These are phyloP conservation scores for Tricholoma sp. DNA, from an alignment of 768 basidiomycete species.

Conservation along the genomic window DNA sequence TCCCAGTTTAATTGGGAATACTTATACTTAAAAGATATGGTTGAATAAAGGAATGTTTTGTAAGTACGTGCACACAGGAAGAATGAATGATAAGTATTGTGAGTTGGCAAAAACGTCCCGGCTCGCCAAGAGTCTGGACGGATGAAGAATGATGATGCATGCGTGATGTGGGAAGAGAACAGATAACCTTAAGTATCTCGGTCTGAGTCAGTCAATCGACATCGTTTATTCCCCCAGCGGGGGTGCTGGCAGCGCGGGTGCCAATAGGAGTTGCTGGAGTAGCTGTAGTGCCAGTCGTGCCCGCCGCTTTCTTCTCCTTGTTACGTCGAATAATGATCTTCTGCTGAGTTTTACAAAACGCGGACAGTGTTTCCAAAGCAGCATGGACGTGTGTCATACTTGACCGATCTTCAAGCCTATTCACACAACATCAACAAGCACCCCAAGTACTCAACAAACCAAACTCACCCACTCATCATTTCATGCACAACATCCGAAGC, in stretches of 20 bases:
- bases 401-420: constrained; percentile 1
- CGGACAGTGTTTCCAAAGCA: neutral
- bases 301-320: neutral
- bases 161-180: no score
- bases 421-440: neutral
- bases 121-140: neutral
- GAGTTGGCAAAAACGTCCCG: no score
- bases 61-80: no score
- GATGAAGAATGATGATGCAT: neutral
- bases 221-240: neutral
- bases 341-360: constrained; percentile 4
- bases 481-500: constrained; percentile 48
- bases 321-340: neutral
- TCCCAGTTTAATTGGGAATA: no score
- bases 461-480: constrained; percentile 47
- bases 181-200: no score
- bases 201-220: neutral
- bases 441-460: neutral
- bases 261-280: neutral
- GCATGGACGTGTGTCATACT: neutral
- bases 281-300: neutral
- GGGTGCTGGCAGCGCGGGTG: neutral
- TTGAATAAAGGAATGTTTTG: no score
- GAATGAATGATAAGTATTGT: no score
- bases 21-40: no score